These are phyloP conservation scores for Centaurea solstitialis DNA, from an alignment of 129 eudicot genomes.

Conservation along the genomic window DNA sequence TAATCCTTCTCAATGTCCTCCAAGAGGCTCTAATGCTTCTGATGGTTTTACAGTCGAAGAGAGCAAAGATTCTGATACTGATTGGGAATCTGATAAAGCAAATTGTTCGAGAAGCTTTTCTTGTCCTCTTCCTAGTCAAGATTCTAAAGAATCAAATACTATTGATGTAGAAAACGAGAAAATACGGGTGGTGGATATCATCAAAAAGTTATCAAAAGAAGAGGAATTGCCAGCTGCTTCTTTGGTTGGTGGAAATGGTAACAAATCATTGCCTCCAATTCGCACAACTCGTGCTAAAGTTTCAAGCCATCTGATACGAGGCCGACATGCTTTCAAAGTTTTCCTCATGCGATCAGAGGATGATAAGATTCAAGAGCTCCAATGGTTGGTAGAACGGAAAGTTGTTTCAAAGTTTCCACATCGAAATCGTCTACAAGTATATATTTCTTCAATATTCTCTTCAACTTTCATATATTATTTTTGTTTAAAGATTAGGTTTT, in stretches of 20 bases:
- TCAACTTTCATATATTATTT: background rate
- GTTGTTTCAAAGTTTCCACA: slow-evolving; percentile 72
- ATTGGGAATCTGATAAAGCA: slow-evolving; percentile 51
- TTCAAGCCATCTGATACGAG: slow-evolving; percentile 58
- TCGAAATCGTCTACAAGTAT: slow-evolving; percentile 70
- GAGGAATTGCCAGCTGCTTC: slow-evolving; percentile 27
- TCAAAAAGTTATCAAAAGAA: slow-evolving; percentile 55
- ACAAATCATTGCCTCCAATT: slow-evolving; percentile 34
- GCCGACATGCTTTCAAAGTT: slow-evolving; percentile 60
- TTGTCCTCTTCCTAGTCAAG: slow-evolving; percentile 29
- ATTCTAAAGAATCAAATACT: slow-evolving; percentile 11
- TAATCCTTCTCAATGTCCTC: background rate
- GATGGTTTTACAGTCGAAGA: background rate
- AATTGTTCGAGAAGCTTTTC: slow-evolving; percentile 32
- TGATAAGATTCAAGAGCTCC: slow-evolving; percentile 59
- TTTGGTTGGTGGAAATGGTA: slow-evolving; percentile 10
- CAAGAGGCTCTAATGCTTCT: slow-evolving; percentile 1
- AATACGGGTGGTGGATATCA: slow-evolving; percentile 64
- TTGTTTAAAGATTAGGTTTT: background rate
- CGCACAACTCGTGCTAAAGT: slow-evolving; percentile 26
- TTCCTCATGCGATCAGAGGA: slow-evolving; percentile 57
- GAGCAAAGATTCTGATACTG: slow-evolving; percentile 23
- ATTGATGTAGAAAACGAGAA: slow-evolving; percentile 53
- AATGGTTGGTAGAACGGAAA: slow-evolving; percentile 39
- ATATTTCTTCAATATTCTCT: background rate